Conservation (phyloP, 768 basidiomycete species). For the Punctularia strigosozonata region DNA sequence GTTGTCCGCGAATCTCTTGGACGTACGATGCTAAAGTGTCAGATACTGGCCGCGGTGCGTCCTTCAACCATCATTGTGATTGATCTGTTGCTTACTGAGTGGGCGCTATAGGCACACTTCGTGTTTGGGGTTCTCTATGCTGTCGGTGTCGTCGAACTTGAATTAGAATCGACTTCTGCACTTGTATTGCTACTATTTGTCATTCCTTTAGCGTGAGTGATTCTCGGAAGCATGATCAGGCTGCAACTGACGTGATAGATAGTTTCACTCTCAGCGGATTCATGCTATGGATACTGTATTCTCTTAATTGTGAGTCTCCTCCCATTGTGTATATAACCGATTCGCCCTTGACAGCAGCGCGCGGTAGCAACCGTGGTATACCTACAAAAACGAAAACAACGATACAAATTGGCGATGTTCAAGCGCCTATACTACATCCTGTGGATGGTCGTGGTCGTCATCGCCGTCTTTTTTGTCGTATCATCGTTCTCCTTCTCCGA, state of each 20-base stretch:
- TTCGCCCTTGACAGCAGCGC: background rate
- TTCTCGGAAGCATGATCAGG: no score
- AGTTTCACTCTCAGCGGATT: conserved; percentile 95
- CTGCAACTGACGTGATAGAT: no score
- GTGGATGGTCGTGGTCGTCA: conserved; percentile 66
- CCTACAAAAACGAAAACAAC: conserved; percentile 75
- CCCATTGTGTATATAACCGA: background rate
- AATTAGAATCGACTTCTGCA: conserved; percentile 83
- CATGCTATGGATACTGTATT: conserved; percentile 91
- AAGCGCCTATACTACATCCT: conserved; percentile 77
- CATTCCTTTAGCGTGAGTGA: conserved; percentile 84
- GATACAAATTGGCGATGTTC: conserved; percentile 85
- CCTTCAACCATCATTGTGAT: conserved; percentile 49
- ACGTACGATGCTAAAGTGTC: conserved; percentile 71
- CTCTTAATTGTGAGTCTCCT: conserved; percentile 54
- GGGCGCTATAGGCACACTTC: background rate
- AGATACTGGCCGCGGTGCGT: conserved; percentile 72
- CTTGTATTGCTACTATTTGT: conserved; percentile 81
- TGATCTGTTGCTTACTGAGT: background rate
- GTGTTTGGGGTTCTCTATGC: conserved; percentile 68
- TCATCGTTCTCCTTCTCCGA: conserved; percentile 88
- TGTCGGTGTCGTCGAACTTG: conserved; percentile 87
- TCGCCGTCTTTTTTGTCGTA: conserved; percentile 85
- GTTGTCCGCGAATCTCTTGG: conserved; percentile 88
- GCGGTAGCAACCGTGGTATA: conserved; percentile 75